These are phyloP conservation scores for Drechslerella stenobrocha DNA, from an alignment of 2,329 filamentous ascomycete species.

Conservation along the genomic window DNA sequence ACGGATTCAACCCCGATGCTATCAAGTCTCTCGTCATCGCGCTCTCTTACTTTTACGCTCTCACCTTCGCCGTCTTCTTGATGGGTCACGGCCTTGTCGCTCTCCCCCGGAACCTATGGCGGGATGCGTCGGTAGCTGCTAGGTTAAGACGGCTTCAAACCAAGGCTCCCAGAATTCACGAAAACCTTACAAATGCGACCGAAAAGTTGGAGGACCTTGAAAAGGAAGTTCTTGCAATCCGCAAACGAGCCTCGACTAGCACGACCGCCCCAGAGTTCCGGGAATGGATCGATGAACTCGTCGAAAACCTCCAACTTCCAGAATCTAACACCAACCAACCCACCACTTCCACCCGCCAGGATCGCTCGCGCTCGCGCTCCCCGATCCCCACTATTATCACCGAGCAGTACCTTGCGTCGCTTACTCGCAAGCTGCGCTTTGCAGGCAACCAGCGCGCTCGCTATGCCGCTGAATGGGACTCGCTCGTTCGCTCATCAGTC, in stretches of 20 bases:
- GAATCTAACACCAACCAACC: conserved; percentile 58
- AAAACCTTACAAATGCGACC: conserved; percentile 82
- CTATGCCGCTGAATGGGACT: conserved; percentile 83
- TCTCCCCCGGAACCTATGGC: conserved; percentile 78
- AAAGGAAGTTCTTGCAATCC: conserved; percentile 75
- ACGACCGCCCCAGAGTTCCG: conserved; percentile 74
- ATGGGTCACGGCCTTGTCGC: conserved; percentile 97
- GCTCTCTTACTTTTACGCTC: conserved; percentile 88
- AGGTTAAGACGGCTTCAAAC: conserved; percentile 74
- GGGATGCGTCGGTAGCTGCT: conserved; percentile 74
- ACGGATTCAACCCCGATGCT: conserved; percentile 70
- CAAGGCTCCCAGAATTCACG: conserved; percentile 78
- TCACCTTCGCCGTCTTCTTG: conserved; percentile 88
- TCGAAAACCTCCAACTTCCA: conserved; percentile 71
- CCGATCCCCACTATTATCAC: conserved; percentile 70
- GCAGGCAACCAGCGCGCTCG: conserved; percentile 80
- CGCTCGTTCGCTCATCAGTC: conserved; percentile 72
- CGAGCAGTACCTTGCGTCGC: conserved; percentile 85
- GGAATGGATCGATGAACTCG: conserved; percentile 95
- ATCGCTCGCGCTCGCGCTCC: conserved; percentile 56
- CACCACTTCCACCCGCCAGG: conserved; percentile 47
- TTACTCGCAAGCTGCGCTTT: conserved; percentile 78
- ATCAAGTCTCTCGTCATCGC: conserved; percentile 90
- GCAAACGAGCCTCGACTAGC: conserved; percentile 69
- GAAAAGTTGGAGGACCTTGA: conserved; percentile 79